phyloP scores from a whole-genome alignment of 768 basidiomycete species.

The Naganishia vishniacii region DNA sequence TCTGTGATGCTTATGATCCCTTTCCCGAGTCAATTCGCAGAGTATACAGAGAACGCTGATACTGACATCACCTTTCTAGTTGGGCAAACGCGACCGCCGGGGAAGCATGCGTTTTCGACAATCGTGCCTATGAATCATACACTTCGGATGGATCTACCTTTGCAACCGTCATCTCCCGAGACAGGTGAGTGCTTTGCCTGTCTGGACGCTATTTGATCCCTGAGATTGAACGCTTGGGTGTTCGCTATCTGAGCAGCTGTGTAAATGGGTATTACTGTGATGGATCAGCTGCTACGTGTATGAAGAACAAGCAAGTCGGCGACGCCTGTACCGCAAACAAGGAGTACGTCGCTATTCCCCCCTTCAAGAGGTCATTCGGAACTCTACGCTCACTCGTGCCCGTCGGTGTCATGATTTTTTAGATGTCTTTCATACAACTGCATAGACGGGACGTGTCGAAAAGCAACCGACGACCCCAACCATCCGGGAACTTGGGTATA shows the following conservation, averaged over 20 bases:
- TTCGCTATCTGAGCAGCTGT: slow-evolving; percentile 56
- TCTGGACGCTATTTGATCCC: too few species aligned
- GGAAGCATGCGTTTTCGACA: slow-evolving; percentile 64
- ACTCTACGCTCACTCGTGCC: background rate
- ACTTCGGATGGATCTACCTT: slow-evolving; percentile 57
- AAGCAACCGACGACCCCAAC: slow-evolving; percentile 58
- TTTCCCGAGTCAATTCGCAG: background rate
- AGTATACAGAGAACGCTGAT: background rate
- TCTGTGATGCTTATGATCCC: background rate
- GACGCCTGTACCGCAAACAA: slow-evolving; percentile 58
- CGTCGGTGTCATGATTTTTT: background rate
- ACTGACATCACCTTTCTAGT: slow-evolving; percentile 50
- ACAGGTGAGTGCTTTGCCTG: slow-evolving; percentile 57
- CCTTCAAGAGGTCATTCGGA: background rate
- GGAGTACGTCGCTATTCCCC: slow-evolving; percentile 49
- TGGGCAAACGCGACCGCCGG: slow-evolving; percentile 72
- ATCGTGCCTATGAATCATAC: slow-evolving; percentile 72
- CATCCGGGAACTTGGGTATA: slow-evolving; percentile 68
- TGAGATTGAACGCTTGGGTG: too few species aligned
- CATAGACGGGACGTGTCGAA: slow-evolving; percentile 60
- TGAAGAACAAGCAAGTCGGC: slow-evolving; percentile 58
- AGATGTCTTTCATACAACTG: slow-evolving; percentile 79
- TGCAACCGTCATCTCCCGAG: slow-evolving; percentile 70
- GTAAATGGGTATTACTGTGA: slow-evolving; percentile 71
- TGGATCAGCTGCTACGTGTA: slow-evolving; percentile 57